Percentiles rank a stretch among this genome's conserved stretches.
Conservation (phyloP, 164 flowering plant species). For the Taxillus chinensis region DNA sequence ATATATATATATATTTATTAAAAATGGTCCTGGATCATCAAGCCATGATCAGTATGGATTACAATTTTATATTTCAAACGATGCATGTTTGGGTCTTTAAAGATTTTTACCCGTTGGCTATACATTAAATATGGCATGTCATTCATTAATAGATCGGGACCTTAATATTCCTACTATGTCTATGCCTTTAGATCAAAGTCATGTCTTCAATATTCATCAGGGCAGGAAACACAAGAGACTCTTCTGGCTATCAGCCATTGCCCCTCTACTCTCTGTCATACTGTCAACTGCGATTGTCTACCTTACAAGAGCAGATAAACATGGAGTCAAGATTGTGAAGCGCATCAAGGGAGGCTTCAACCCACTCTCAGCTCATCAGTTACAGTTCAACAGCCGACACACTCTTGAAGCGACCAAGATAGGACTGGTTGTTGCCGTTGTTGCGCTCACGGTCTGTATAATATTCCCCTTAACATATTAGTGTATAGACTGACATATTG, state of each 20-base stretch:
- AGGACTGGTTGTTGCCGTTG: slow-evolving; percentile 49
- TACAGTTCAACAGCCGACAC: slow-evolving; percentile 40
- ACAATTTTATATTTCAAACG: no score
- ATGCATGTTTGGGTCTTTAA: no score
- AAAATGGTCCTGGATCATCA: no score
- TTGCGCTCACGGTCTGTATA: slow-evolving; percentile 60
- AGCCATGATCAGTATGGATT: no score
- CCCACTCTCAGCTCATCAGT: slow-evolving; percentile 48
- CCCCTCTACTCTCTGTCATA: slow-evolving; percentile 65
- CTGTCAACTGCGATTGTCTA: slow-evolving; percentile 60
- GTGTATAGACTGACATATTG: no score
- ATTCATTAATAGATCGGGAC: no score
- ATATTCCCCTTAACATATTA: neutral
- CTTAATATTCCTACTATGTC: no score
- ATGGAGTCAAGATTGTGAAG: slow-evolving; percentile 65
- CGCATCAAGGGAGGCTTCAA: slow-evolving; percentile 67
- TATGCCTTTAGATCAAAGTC: no score
- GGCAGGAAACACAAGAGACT: slow-evolving; percentile 64
- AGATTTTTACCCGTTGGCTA: no score
- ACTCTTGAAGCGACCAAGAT: slow-evolving; percentile 47
- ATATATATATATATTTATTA: no score
- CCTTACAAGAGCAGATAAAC: slow-evolving; percentile 54
- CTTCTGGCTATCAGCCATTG: slow-evolving; percentile 83
- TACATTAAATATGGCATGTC: no score
- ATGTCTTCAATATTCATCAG: slow-evolving; percentile 15